These are phyloP conservation scores for Gynandropsis gynandra DNA, from an alignment of 345 rosid species.

Conservation along the genomic window DNA sequence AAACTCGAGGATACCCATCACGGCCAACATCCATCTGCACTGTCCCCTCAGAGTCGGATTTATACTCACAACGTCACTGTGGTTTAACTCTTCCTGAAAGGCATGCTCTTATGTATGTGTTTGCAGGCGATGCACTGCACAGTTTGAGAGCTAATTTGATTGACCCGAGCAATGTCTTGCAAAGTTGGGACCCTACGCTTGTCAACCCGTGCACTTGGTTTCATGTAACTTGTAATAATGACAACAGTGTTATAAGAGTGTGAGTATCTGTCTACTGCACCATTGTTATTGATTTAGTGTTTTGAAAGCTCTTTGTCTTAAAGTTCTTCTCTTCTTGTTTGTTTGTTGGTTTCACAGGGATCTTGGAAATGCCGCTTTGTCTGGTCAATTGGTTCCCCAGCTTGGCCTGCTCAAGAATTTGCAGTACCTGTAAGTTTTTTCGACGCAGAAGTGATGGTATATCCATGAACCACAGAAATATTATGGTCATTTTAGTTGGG, in stretches of 20 bases:
- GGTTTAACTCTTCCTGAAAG: slow-evolving; percentile 10
- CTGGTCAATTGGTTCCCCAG: slow-evolving; percentile 91
- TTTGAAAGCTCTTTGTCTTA: background rate
- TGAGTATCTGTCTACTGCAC: slow-evolving; percentile 26
- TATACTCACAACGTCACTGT: background rate
- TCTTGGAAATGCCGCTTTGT: slow-evolving; percentile 91
- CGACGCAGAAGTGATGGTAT: no score
- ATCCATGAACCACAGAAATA: no score
- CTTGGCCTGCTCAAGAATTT: slow-evolving; percentile 88
- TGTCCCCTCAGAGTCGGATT: background rate
- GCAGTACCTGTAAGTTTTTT: slow-evolving; percentile 68
- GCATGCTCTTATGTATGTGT: slow-evolving; percentile 17
- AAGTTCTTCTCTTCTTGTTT: background rate
- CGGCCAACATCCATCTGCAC: background rate
- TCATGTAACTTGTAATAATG: slow-evolving; percentile 92
- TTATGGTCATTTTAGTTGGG: background rate
- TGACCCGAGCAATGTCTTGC: slow-evolving; percentile 91
- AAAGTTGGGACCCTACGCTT: slow-evolving; percentile 98
- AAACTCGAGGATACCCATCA: no score
- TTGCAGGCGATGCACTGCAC: slow-evolving; percentile 93
- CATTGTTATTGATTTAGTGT: slow-evolving; percentile 1
- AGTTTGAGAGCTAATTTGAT: slow-evolving; percentile 56
- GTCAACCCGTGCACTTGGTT: slow-evolving; percentile 98
- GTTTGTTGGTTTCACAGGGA: slow-evolving; percentile 42
- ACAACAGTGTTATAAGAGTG: slow-evolving; percentile 94